Evolutionary conservation across 2,329 filamentous ascomycete genomes (phyloP).

Genomic region (Zasmidium angulare): DNA sequence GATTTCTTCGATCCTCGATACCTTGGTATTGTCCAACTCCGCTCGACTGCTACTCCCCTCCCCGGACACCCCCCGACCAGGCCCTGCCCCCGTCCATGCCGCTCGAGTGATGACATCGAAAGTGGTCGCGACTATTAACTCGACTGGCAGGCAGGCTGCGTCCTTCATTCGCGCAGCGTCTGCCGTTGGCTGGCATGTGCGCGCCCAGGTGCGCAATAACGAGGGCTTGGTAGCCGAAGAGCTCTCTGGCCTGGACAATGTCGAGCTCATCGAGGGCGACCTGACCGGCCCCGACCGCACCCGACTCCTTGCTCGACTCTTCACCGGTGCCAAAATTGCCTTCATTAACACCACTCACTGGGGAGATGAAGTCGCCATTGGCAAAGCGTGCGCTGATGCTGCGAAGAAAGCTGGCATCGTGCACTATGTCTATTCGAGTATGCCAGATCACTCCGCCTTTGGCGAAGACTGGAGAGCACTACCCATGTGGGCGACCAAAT

Average conservation of each 20-base stretch:
- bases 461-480: constrained; percentile 75
- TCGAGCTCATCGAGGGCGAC: constrained; percentile 69
- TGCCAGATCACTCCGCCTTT: constrained; percentile 89
- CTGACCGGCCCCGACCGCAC: constrained; percentile 47
- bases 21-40: background rate
- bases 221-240: constrained; percentile 88
- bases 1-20: constrained; percentile 3
- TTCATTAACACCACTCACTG: constrained; percentile 99
- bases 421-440: constrained; percentile 94
- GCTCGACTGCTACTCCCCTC: background rate
- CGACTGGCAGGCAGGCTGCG: constrained; percentile 90
- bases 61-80: constrained; percentile 3
- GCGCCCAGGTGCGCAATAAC: constrained; percentile 83
- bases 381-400: constrained; percentile 82
- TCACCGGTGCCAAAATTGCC: constrained; percentile 79
- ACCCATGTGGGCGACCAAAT: constrained; percentile 89
- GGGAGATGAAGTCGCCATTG: constrained; percentile 89
- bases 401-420: constrained; percentile 81
- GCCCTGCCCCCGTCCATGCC: constrained; percentile 17
- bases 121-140: constrained; percentile 92
- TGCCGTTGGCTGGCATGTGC: constrained; percentile 89
- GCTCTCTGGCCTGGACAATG: constrained; percentile 77
- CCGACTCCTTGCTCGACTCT: constrained; percentile 44
- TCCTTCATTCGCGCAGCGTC: constrained; percentile 92
- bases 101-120: constrained; percentile 49